Evolutionary conservation across 805 yeast species (phyloP), one percentile per base, ranked within the genome.

Genomic region (Phaffomyces antillensis): DNA sequence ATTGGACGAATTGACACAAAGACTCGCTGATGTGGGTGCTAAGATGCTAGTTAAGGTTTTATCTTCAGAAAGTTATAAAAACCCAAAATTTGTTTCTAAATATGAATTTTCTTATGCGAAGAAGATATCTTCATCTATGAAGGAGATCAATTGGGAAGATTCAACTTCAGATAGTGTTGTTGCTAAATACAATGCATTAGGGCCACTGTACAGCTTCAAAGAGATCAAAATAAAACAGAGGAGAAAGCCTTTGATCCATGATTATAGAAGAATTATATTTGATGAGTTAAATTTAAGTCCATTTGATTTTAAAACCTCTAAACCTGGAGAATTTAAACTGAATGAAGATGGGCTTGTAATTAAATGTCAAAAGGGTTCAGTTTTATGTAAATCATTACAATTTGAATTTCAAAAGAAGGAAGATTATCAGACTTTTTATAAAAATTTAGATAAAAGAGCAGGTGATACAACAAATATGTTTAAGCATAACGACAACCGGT

Each of bases 21-120:
- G 67, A 41, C 65, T 90, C 17, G 87, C 87, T 0, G 52, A 42
- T 0, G 53, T 67, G 2, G 96, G 96, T 2, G 88, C 88, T 0
- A 60, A 70, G 0, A 60, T 85, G 17, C 65, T 91, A 12, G 61
- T 59, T 0, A 48, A 71, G 0, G 77, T 76, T 0, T 49, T 89
- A 0, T 52, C 53, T 2, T 46, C 66, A 1, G 56, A 63, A 1
- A 36, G 62, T 4, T 71, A 55, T 45, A 39, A 46, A 31, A 31
- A 46, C 18, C 52, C 58, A 17, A 36, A 36, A 6, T 48, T 59
- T 2, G 17, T 39, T 3, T 59, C 70, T 2, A 37, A 44, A 5
- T 62, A 64, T 42, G 51, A 64, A 38, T 71, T 54, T 47, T 76
- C 85, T 0, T 68, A 76, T 45, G 93, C 95, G 0, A 63, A 74